phyloP scores from a whole-genome alignment of 768 basidiomycete species.

The Suillus fuscotomentosus region DNA sequence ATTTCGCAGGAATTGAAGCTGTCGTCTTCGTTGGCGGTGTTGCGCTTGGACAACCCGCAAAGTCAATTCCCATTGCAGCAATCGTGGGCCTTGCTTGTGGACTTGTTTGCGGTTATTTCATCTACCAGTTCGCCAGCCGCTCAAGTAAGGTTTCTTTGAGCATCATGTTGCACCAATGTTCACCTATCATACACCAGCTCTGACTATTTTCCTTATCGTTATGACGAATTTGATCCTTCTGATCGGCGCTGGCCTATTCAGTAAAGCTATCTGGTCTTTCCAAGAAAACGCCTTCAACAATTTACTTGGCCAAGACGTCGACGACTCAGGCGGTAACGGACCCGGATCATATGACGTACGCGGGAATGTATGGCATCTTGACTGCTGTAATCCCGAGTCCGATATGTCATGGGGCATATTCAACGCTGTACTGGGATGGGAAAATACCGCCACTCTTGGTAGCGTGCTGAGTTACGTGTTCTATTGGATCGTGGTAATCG shows the following conservation, averaged over 20 bases:
- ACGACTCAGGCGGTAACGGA: slow-evolving; percentile 66
- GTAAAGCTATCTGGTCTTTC: slow-evolving; percentile 72
- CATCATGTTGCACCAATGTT: not conserved
- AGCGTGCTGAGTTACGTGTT: slow-evolving; percentile 84
- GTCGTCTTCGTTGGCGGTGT: slow-evolving; percentile 95
- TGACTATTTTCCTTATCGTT: slow-evolving; percentile 83
- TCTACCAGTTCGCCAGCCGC: slow-evolving; percentile 79
- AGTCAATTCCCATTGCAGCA: slow-evolving; percentile 86
- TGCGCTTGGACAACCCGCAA: slow-evolving; percentile 77
- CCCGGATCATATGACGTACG: slow-evolving; percentile 82
- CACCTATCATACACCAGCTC: slow-evolving; percentile 37
- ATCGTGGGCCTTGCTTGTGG: slow-evolving; percentile 84
- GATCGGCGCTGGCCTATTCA: slow-evolving; percentile 93
- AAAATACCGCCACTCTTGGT: slow-evolving; percentile 80
- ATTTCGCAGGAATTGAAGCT: slow-evolving; percentile 68
- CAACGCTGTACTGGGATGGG: slow-evolving; percentile 84
- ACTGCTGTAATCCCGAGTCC: slow-evolving; percentile 71
- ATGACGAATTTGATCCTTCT: slow-evolving; percentile 93
- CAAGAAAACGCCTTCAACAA: slow-evolving; percentile 64
- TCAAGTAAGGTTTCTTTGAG: slow-evolving; percentile 46
- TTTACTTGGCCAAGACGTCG: slow-evolving; percentile 72
- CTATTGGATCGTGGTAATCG: slow-evolving; percentile 88
- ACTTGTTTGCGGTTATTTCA: slow-evolving; percentile 65
- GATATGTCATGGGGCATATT: slow-evolving; percentile 78
- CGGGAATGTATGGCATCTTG: slow-evolving; percentile 85